Base-by-base conservation (phyloP, 208 protist genomes). In the Leishmania amazonensis region DNA sequence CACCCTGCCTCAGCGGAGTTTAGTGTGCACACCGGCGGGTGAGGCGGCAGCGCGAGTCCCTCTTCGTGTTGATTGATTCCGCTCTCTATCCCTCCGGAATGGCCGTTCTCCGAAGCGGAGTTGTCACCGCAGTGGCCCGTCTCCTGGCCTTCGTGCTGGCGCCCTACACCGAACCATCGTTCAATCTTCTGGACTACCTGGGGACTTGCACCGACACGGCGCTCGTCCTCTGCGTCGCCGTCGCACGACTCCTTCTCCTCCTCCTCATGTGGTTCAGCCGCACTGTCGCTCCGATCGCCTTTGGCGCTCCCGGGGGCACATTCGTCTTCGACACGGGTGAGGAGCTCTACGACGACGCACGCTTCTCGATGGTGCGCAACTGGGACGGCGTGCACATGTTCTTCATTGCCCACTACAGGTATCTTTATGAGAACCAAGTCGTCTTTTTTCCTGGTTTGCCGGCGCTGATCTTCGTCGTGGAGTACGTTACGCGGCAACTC, bases 301-400 rank as follows among this genome's bases (percentile, higher is more conserved):
- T 90, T 84, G 42, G 57, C 47, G 78, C 81, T 6, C 79, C 78
- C 7, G 81, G 73, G 19, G 76, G 77, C 49, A 77, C 87, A 6
- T 85, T 94, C 28, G 75, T 90, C 64, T 95, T 93, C 64, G 93
- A 96, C 85, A 89, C 83, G 7, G 72, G 88, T 7, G 83, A 83
- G 78, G 62, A 84, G 65, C 79, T 96, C 47, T 90, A 94, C 79
- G 80, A 89, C 75, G 86, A 94, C 76, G 72, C 78, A 71, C 83
- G 81, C 40, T 86, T 93, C 65, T 75, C 89, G 1, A 88, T 91
- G 80, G 83, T 94, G 65, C 84, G 89, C 35, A 81, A 91, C 57
- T 97, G 91, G 90, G 93, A 97, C 78, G 87, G 79, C 60, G 91
- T 94, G 35, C 92, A 97, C 85, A 94, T 91, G 78, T 93, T 88